A percentile compares a stretch with the other conserved stretches of the same genome.
phyloP scores from a whole-genome alignment of 768 basidiomycete genomes.

The Dentipellis sp. region DNA sequence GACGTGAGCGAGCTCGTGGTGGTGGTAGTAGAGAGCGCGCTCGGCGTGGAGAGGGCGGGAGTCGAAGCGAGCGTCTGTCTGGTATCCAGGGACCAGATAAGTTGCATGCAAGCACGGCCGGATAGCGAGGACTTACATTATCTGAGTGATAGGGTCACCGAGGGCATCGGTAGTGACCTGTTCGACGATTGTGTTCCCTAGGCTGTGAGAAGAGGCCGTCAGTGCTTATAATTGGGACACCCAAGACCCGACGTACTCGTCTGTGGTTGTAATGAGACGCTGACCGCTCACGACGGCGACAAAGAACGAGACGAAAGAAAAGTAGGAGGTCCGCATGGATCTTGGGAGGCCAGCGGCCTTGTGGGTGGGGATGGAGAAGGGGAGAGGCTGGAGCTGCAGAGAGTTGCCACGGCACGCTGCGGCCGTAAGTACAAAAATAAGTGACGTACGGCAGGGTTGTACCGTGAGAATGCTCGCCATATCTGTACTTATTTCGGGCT shows the following conservation, averaged over 20 bases:
- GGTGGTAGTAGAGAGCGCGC: slow-evolving; percentile 16
- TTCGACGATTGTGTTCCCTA: slow-evolving; percentile 45
- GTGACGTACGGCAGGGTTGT: not conserved
- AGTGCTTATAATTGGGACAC: slow-evolving; percentile 1
- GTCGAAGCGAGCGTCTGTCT: slow-evolving; percentile 16
- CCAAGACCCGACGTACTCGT: slow-evolving; percentile 30
- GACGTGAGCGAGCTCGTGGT: slow-evolving; percentile 16
- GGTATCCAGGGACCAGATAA: not conserved
- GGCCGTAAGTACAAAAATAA: not conserved
- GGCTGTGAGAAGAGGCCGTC: slow-evolving; percentile 18
- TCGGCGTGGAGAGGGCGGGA: slow-evolving; percentile 9
- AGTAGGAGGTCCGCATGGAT: slow-evolving; percentile 1
- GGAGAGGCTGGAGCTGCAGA: not conserved
- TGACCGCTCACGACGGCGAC: slow-evolving; percentile 15
- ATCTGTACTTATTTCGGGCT: not conserved
- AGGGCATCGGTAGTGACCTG: slow-evolving; percentile 31
- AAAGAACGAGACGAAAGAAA: slow-evolving; percentile 12
- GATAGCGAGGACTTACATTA: slow-evolving; percentile 27
- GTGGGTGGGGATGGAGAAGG: slow-evolving; percentile 1
- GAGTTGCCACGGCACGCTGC: not conserved
- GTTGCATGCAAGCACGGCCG: not conserved
- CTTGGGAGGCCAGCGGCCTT: not conserved
- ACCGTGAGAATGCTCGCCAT: not conserved
- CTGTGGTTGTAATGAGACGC: slow-evolving; percentile 39
- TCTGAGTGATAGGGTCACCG: slow-evolving; percentile 32